Percentiles rank a stretch among this genome's conserved stretches.
Conservation (phyloP, 1,139 yeast species). For the Kodamaea suecica region DNA sequence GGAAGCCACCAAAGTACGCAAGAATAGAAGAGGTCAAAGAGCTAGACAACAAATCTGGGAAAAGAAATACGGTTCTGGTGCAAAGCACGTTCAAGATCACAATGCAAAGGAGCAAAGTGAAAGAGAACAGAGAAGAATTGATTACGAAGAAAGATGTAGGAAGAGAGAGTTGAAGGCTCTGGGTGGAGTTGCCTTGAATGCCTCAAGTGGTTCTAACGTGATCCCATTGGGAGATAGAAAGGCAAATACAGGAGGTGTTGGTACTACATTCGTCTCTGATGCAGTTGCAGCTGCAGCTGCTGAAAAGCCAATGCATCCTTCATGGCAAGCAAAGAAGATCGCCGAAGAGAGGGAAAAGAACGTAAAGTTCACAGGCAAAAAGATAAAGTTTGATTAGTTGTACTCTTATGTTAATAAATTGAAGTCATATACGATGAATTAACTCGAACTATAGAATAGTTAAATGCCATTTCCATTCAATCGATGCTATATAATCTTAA, state of each 20-base stretch:
- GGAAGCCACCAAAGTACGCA: slow-evolving; percentile 52
- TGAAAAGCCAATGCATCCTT: slow-evolving; percentile 64
- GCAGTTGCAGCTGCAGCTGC: slow-evolving; percentile 10
- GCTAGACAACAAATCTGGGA: slow-evolving; percentile 98
- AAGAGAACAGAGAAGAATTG: slow-evolving; percentile 56
- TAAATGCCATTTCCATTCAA: no score
- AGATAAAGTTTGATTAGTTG: slow-evolving; percentile 59
- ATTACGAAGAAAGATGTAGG: slow-evolving; percentile 70
- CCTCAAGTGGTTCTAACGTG: slow-evolving; percentile 18
- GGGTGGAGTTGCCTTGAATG: slow-evolving; percentile 19
- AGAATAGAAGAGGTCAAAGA: slow-evolving; percentile 93
- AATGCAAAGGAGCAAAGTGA: slow-evolving; percentile 50
- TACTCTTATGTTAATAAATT: neutral
- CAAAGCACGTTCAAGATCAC: slow-evolving; percentile 78
- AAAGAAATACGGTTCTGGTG: slow-evolving; percentile 74
- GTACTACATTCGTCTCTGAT: slow-evolving; percentile 2
- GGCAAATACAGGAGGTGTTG: slow-evolving; percentile 8
- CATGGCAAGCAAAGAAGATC: slow-evolving; percentile 85
- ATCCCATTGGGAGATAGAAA: slow-evolving; percentile 41
- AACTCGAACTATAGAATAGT: no score
- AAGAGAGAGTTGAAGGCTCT: slow-evolving; percentile 58
- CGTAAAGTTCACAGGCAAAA: slow-evolving; percentile 78
- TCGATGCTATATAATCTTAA: no score
- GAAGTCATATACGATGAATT: no score
- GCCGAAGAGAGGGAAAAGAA: slow-evolving; percentile 66